Conservation (phyloP, 768 basidiomycete genomes). For the Russula earlei region DNA sequence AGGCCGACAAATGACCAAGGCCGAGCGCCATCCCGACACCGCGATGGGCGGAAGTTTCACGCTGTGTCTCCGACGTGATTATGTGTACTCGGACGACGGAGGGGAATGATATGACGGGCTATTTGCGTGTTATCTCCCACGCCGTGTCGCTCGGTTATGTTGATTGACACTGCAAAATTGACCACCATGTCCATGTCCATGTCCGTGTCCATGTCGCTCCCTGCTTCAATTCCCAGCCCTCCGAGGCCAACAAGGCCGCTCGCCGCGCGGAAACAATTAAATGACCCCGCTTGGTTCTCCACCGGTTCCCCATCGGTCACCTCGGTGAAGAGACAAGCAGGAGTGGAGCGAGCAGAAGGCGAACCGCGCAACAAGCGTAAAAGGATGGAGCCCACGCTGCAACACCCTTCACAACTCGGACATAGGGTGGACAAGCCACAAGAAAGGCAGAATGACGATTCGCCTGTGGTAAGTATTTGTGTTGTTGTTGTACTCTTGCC, state of each 20-base stretch:
- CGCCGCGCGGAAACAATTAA: constrained; percentile 26
- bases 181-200: constrained; percentile 10
- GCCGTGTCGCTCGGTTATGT: too few species aligned
- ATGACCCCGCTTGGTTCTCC: constrained; percentile 51
- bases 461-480: constrained; percentile 17
- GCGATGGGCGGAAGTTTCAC: constrained; percentile 3
- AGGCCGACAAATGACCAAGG: constrained; percentile 9
- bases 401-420: constrained; percentile 13
- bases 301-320: constrained; percentile 21
- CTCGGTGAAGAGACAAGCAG: constrained; percentile 51
- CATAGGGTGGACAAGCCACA: constrained; percentile 15
- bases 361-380: constrained; percentile 70
- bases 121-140: constrained; percentile 7
- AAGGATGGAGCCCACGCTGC: constrained; percentile 40
- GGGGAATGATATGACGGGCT: too few species aligned
- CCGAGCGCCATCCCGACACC: neutral
- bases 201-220: constrained; percentile 7
- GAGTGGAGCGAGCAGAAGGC: constrained; percentile 58
- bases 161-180: neutral
- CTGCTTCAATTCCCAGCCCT: constrained; percentile 2
- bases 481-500: neutral
- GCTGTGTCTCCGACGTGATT: constrained; percentile 2
- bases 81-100: neutral
- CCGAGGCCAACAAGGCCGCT: constrained; percentile 11
- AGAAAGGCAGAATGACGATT: constrained; percentile 16